phyloP scores from a whole-genome alignment of 1,284 basidiomycete genomes.

The Leccinum griseonigrum region DNA sequence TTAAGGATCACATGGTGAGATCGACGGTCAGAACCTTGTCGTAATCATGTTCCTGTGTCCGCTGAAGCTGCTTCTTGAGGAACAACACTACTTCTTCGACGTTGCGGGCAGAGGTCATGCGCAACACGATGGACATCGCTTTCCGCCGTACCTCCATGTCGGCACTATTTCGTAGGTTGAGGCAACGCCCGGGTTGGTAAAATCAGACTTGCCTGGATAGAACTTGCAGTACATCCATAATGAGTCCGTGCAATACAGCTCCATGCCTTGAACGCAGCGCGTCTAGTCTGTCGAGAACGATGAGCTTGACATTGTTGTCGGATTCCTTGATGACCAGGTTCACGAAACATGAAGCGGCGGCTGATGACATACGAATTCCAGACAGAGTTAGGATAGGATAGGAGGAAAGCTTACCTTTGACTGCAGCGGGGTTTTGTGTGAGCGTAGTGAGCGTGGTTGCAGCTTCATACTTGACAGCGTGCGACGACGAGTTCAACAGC shows the following conservation, averaged over 20 bases:
- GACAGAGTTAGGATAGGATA: background rate
- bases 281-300: constrained; percentile 94
- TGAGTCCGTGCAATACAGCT: constrained; percentile 87
- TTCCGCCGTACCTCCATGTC: constrained; percentile 98
- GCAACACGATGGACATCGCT: constrained; percentile 87
- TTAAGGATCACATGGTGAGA: background rate
- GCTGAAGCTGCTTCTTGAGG: constrained; percentile 97
- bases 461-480: constrained; percentile 98
- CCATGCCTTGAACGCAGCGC: constrained; percentile 84
- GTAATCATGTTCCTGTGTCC: constrained; percentile 83
- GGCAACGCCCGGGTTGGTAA: background rate
- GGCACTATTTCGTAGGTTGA: constrained; percentile 48
- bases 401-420: constrained; percentile 67
- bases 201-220: constrained; percentile 62
- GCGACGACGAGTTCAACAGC: constrained; percentile 87
- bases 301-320: constrained; percentile 99
- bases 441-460: constrained; percentile 94
- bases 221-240: constrained; percentile 95
- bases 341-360: constrained; percentile 88
- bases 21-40: constrained; percentile 59
- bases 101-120: constrained; percentile 93
- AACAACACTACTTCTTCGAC: constrained; percentile 98
- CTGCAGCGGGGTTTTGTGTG: constrained; percentile 93
- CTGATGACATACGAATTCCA: constrained; percentile 39
- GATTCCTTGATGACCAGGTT: constrained; percentile 93